phyloP scores from a whole-genome alignment of 345 rosid species.

The Cochlearia excelsa region DNA sequence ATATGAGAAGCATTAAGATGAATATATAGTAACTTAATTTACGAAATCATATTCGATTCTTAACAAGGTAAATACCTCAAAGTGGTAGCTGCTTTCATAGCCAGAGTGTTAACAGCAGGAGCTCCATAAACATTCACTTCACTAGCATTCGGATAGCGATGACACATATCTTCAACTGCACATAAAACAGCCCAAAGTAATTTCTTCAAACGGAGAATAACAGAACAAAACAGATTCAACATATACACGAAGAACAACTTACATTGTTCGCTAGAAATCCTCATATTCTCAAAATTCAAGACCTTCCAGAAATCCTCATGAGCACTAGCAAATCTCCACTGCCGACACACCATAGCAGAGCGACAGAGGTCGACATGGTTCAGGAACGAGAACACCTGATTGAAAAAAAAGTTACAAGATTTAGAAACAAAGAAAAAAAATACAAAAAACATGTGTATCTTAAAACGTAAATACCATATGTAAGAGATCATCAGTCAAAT shows the following conservation, averaged over 20 bases:
- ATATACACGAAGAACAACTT: constrained; percentile 35
- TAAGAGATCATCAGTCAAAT: constrained; percentile 88
- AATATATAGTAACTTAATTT: not conserved
- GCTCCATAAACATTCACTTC: constrained; percentile 77
- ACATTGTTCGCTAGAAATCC: constrained; percentile 82
- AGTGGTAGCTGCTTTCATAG: constrained; percentile 66
- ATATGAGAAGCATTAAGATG: constrained; percentile 16
- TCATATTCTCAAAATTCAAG: constrained; percentile 77
- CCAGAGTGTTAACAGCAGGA: constrained; percentile 30
- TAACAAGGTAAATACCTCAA: constrained; percentile 48
- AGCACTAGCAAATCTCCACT: constrained; percentile 90
- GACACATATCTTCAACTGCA: constrained; percentile 90
- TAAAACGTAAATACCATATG: constrained; percentile 62
- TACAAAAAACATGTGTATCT: not conserved
- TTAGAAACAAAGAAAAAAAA: not conserved
- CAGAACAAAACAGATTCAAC: too few relatives aligned
- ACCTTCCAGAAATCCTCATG: constrained; percentile 98
- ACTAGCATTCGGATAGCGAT: constrained; percentile 77
- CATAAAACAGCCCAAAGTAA: constrained; percentile 5
- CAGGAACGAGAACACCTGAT: constrained; percentile 91
- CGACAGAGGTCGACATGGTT: constrained; percentile 69
- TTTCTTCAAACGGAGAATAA: too few relatives aligned
- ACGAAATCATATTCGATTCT: not conserved
- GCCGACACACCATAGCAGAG: constrained; percentile 90
- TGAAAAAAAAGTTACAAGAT: not conserved